Conservation (phyloP, 2,329 filamentous ascomycete species). For the Penicillium sp. region DNA sequence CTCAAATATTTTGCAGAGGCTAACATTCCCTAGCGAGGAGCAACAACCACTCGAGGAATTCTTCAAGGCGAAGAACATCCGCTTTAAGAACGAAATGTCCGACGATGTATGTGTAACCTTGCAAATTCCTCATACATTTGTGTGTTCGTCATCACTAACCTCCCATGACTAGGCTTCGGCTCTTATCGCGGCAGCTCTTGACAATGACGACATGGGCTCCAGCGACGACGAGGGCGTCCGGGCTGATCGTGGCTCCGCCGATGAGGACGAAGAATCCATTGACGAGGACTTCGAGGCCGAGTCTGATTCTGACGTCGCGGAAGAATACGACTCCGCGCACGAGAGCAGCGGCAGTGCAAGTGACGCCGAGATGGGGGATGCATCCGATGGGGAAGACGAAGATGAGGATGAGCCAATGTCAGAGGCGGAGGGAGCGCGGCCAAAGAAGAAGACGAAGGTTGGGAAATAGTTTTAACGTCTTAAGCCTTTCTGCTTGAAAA, state of each 20-base stretch:
- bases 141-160: too few species aligned
- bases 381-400: conserved; percentile 29
- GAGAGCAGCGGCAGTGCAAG: conserved; percentile 71
- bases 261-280: conserved; percentile 89
- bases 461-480: too few species aligned
- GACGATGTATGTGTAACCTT: conserved; percentile 64
- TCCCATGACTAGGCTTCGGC: conserved; percentile 47
- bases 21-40: too few species aligned
- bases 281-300: conserved; percentile 95
- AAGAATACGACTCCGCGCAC: conserved; percentile 87
- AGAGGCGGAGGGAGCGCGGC: too few species aligned
- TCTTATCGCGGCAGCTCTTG: conserved; percentile 68
- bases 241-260: conserved; percentile 77
- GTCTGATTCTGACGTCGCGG: conserved; percentile 88
- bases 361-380: conserved; percentile 53
- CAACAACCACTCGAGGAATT: conserved; percentile 93
- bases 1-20: neutral
- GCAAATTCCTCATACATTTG: conserved; percentile 21
- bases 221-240: conserved; percentile 70
- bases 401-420: conserved; percentile 46
- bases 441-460: conserved; percentile 57
- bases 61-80: conserved; percentile 89
- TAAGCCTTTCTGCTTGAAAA: too few species aligned
- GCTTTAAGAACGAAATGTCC: conserved; percentile 97
- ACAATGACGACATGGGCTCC: conserved; percentile 71